Conservation (phyloP, 495 filamentous ascomycete species). For the Neurospora sp. region DNA sequence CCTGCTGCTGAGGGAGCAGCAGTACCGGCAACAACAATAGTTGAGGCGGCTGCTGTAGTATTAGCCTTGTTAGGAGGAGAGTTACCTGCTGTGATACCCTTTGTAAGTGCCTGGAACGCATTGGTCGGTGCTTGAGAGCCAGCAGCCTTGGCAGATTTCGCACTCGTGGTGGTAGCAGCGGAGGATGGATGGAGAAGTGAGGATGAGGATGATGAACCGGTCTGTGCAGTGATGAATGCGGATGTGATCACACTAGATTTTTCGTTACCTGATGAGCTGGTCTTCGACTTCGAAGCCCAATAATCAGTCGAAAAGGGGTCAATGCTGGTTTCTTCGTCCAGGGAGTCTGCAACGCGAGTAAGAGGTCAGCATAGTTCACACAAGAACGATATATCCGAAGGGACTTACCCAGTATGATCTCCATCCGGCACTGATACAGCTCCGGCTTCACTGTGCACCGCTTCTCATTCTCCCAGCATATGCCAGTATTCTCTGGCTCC, state of each 20-base stretch:
- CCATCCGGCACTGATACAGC: constrained; percentile 52
- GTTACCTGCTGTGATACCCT: not conserved
- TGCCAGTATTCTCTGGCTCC: constrained; percentile 62
- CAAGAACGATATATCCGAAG: not conserved
- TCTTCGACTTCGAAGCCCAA: constrained; percentile 46
- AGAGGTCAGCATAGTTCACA: constrained; percentile 5
- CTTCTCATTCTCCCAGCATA: constrained; percentile 65
- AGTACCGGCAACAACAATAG: not conserved
- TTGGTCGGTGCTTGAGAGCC: constrained; percentile 6
- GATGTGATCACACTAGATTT: constrained; percentile 3
- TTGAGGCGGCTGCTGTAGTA: not conserved
- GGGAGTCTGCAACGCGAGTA: constrained; percentile 17
- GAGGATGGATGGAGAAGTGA: not conserved
- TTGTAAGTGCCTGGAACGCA: constrained; percentile 16
- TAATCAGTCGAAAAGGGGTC: constrained; percentile 79
- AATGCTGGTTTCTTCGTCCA: constrained; percentile 45
- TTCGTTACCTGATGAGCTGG: constrained; percentile 10
- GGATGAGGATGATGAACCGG: not conserved
- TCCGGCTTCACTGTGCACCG: constrained; percentile 31
- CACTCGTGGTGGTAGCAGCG: not conserved
- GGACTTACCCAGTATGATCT: constrained; percentile 58
- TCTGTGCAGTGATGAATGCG: not conserved
- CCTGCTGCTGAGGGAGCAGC: not conserved
- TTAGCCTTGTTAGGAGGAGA: not conserved
- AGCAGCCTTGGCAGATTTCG: not conserved